Conservation (phyloP, 2,329 filamentous ascomycete species). For the Raffaelea albimanens region DNA sequence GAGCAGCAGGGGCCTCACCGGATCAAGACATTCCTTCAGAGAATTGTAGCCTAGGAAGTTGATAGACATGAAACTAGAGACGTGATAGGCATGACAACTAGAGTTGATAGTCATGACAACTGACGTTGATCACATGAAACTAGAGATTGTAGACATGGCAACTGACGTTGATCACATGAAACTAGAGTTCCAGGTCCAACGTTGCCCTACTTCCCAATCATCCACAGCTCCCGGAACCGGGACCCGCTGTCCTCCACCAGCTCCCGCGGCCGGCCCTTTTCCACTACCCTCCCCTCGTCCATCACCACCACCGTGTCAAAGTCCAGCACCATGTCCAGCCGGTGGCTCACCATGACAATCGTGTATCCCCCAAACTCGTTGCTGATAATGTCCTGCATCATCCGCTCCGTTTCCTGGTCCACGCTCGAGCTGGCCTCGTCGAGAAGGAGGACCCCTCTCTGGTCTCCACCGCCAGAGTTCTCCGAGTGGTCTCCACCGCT, state of each 20-base stretch:
- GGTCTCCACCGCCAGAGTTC: no score
- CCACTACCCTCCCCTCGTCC: slow-evolving; percentile 25
- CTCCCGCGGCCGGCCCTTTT: slow-evolving; percentile 3
- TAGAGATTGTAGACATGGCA: no score
- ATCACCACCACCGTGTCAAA: slow-evolving; percentile 43
- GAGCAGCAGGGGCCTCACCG: background rate
- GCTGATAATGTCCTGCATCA: slow-evolving; percentile 30
- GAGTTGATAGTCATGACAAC: no score
- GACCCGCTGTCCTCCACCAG: background rate
- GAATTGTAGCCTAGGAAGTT: background rate
- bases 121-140: no score
- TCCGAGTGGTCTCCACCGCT: no score
- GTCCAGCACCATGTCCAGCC: slow-evolving; percentile 39
- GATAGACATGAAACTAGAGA: no score
- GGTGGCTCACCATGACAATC: slow-evolving; percentile 38
- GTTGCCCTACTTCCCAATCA: no score
- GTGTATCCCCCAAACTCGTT: slow-evolving; percentile 35
- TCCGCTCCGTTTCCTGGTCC: slow-evolving; percentile 28
- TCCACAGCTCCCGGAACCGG: background rate
- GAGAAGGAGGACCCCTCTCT: no score
- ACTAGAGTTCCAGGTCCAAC: no score
- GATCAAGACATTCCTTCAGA: background rate
- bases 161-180: no score
- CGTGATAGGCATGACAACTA: no score
- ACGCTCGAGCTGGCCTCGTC: slow-evolving; percentile 33